Base-by-base conservation (phyloP, 2,329 filamentous ascomycete genomes). In the Nemania serpens region DNA sequence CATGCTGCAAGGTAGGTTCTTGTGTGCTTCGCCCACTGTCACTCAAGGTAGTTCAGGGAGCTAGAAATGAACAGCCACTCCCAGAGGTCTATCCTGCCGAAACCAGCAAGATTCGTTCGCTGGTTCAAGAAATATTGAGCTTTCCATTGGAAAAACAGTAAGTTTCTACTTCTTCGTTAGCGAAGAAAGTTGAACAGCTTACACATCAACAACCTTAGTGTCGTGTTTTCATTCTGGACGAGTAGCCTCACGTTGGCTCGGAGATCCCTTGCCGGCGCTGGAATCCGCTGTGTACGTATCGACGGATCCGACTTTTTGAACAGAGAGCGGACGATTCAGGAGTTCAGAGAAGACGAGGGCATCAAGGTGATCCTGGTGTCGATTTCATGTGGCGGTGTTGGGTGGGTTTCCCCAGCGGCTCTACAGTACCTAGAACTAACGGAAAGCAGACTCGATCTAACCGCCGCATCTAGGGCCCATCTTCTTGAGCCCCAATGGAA, bases 401-500 rank as follows among this genome's bases (percentile, higher is more conserved):
- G 46, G 54, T 15, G 17, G 43, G 47, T 37, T 58, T 39, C 39
- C 39, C 29, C 15, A 20, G 12, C 22, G 5, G 34, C 29, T 9
- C 48, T 25, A 39, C 34, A 29, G 29, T 42, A 33, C 15, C 15
- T 17, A 33, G 3, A 29, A 45, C 47, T 57, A 20, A 57, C n/a
- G 22, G 10, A 37, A 2, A 22, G n/a, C 12, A 58, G 55, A 10
- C 48, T 58, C 33, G 42, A 58, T 42, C 41, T 58, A 18, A 58
- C 48, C 2, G 13, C 18, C 5, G 56, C 56, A n/a, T 48, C 42
- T 42, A 34, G 56, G 13, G 56, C 9, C 3, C 34, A 59, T 43
- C 49, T 59, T 34, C 34, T 59, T 11, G 56, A 59, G 12, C 56
- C 56, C 13, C 56, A 54, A 6, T 59, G 56, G 56, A 54, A 59